These are phyloP conservation scores for Cruciata laevipes DNA, from an alignment of 257 asterid genomes.

Conservation along the genomic window DNA sequence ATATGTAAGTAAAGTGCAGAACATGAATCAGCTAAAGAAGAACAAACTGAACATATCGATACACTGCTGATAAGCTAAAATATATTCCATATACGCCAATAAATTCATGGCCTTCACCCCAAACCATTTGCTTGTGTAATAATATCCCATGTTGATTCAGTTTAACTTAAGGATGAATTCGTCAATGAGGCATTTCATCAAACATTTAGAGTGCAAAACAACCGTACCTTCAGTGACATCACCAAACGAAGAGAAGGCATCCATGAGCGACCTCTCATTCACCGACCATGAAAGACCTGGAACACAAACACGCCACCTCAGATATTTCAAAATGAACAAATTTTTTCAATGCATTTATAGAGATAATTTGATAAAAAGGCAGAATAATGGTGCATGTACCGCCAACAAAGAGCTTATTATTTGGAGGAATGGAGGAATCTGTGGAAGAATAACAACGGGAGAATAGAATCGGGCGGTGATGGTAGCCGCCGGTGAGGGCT, in stretches of 20 bases:
- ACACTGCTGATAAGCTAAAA: not conserved
- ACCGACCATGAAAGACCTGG: slow-evolving; percentile 43
- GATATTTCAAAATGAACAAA: not conserved
- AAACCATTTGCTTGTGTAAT: not conserved
- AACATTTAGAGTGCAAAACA: slow-evolving; percentile 9
- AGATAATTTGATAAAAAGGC: not conserved
- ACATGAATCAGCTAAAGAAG: not conserved
- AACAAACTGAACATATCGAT: not conserved
- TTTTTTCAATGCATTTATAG: not conserved
- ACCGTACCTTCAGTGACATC: slow-evolving; percentile 39
- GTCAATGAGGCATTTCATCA: slow-evolving; percentile 20
- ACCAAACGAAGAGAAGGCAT: slow-evolving; percentile 38
- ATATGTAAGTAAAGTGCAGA: not conserved
- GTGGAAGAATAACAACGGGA: not conserved
- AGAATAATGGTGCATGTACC: slow-evolving; percentile 17
- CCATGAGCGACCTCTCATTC: slow-evolving; percentile 34
- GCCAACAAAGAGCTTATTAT: slow-evolving; percentile 38
- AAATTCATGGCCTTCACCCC: no score
- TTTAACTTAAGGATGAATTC: not conserved
- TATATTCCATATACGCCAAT: not conserved
- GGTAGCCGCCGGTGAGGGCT: not conserved
- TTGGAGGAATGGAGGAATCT: slow-evolving; percentile 20
- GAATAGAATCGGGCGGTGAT: not conserved
- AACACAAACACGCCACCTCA: not conserved
- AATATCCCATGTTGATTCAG: not conserved